Evolutionary conservation across 495 filamentous ascomycete genomes (phyloP).

Genomic region (Trichoderma asperelloides): DNA sequence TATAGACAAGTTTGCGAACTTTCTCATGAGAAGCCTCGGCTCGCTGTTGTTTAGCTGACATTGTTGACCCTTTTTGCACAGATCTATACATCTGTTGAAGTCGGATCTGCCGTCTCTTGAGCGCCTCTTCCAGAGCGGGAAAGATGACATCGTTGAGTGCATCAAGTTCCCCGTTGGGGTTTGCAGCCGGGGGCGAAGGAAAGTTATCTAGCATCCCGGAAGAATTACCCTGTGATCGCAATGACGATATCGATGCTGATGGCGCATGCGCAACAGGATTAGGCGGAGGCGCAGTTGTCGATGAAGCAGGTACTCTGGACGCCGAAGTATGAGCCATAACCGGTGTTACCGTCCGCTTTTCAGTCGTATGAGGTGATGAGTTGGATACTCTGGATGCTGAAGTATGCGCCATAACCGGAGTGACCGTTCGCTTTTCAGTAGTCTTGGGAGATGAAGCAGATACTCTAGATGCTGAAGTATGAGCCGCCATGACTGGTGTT

Average conservation of each 20-base stretch:
- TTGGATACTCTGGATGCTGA: background rate
- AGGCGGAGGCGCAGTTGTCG: background rate
- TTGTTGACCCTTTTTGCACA: conserved; percentile 17
- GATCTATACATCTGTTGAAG: conserved; percentile 44
- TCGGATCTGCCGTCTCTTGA: conserved; percentile 65
- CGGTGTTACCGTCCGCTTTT: background rate
- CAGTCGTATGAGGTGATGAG: background rate
- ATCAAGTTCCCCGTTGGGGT: conserved; percentile 40
- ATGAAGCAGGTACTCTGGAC: background rate
- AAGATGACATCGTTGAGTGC: conserved; percentile 78
- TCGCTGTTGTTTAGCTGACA: conserved; percentile 45
- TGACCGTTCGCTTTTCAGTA: background rate
- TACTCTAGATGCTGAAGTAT: background rate
- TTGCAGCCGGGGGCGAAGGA: conserved; percentile 35
- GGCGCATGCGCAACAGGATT: conserved; percentile 12
- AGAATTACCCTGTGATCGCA: background rate
- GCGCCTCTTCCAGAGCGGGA: conserved; percentile 80
- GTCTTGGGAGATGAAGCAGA: background rate
- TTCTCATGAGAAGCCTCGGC: conserved; percentile 72
- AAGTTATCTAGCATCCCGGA: conserved; percentile 17
- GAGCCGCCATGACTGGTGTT: background rate
- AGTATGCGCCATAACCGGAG: background rate
- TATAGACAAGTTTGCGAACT: conserved; percentile 67
- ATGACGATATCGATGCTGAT: background rate
- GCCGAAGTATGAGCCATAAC: background rate